Percentiles rank a stretch among this genome's conserved stretches.
These are phyloP conservation scores for Clohesyomyces aquaticus DNA, from an alignment of 495 filamentous ascomycete genomes.

Conservation along the genomic window DNA sequence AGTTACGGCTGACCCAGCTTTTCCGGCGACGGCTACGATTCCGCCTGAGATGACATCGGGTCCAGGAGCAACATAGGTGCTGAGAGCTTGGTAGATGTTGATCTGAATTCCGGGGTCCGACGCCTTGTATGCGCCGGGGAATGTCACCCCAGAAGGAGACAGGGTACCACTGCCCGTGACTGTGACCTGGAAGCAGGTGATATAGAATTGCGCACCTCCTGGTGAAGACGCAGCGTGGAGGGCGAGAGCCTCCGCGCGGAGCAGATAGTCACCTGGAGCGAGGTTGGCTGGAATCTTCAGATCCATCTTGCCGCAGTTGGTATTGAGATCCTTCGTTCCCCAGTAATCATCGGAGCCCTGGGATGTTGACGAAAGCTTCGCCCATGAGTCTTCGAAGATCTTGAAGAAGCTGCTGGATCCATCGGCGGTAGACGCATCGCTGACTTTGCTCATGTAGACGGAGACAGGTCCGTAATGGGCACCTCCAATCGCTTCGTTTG, in stretches of 20 bases:
- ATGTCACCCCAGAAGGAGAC: constrained; percentile 51
- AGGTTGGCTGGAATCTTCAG: constrained; percentile 53
- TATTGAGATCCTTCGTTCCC: constrained; percentile 34
- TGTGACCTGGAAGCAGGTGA: constrained; percentile 62
- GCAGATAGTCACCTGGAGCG: constrained; percentile 38
- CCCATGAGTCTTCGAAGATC: constrained; percentile 51
- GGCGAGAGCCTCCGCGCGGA: constrained; percentile 43
- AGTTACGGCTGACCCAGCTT: constrained; percentile 42
- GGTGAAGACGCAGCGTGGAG: constrained; percentile 47
- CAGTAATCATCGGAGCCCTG: constrained; percentile 40
- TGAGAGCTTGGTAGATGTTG: constrained; percentile 51
- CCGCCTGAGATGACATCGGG: constrained; percentile 27
- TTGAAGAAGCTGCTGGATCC: constrained; percentile 43
- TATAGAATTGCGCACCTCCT: constrained; percentile 57
- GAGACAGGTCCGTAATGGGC: constrained; percentile 39
- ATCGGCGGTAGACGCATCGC: constrained; percentile 20
- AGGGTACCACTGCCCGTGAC: constrained; percentile 59
- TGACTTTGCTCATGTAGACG: constrained; percentile 39
- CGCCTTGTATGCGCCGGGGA: constrained; percentile 59
- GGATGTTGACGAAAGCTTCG: constrained; percentile 52
- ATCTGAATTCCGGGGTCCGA: constrained; percentile 54
- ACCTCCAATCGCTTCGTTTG: constrained; percentile 48
- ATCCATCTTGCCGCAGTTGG: constrained; percentile 37
- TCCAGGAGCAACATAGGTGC: constrained; percentile 53
- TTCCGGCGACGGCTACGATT: constrained; percentile 23